Base-by-base conservation (phyloP, 345 rosid species). In the Heritiera fomes region DNA sequence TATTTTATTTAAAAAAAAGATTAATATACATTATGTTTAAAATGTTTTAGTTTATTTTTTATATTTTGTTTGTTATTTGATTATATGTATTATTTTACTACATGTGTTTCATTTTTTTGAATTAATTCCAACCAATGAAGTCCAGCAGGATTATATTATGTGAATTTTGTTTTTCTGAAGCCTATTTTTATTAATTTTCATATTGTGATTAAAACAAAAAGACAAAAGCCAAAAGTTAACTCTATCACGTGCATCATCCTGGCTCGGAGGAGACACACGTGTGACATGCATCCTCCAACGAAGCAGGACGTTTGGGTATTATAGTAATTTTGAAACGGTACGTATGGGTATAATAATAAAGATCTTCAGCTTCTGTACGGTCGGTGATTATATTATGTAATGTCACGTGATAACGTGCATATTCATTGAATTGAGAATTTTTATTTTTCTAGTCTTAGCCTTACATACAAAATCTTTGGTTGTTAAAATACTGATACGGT, bases 201-300 rank as follows among this genome's bases (percentile, higher is more conserved):
- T 38, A 38, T 38, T 38, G 4, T 2, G 41, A 38, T 38, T 2
- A 38, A 40, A 40, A 59, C 8, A 59, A 7, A 59, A 20, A 59
- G 23, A 59, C 3, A 0, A 8, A 59, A 59, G 88, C 85, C 86
- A 82, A 50, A 28, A 12, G 58, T 70, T 49, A 75, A 81, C 77
- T 18, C 63, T 61, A 69, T 87, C 91, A 87, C 89, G 87, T 90
- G 96, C 80, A 75, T 43, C 77, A 65, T 82, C 79, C 77, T 79
- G 52, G 76, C 78, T 34, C n/a, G 15, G 58, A 46, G 83, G 83
- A 67, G 80, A 87, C 95, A 91, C 91, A 87, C 90, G 92, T 92
- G 89, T 55, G 83, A 80, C 83, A 82, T 90, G 91, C 77, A 75
- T 77, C 91, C 88, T 75, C 81, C 62, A 58, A 17, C 55, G 84